Evolutionary conservation across 306 rosid species (phyloP).

Genomic region (Quercus bicolor): DNA sequence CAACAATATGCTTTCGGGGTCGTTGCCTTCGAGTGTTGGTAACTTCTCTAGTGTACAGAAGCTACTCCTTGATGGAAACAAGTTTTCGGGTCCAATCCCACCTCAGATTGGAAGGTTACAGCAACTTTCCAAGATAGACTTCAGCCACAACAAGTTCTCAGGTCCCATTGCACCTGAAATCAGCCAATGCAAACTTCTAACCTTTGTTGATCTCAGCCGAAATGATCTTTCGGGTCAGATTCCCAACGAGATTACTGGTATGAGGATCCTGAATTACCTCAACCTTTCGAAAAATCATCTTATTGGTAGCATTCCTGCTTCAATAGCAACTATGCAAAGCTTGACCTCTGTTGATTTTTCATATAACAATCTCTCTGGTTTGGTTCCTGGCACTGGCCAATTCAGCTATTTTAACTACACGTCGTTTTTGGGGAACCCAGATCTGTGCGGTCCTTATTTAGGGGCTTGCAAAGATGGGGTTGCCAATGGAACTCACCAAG

Average conservation of each 20-base stretch:
- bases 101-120: constrained; percentile 76
- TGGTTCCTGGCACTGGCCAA: constrained; percentile 96
- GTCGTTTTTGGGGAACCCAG: constrained; percentile 76
- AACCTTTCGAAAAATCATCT: constrained; percentile 83
- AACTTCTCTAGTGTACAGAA: constrained; percentile 89
- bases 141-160: constrained; percentile 72
- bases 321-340: constrained; percentile 85
- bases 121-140: constrained; percentile 83
- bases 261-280: constrained; percentile 84
- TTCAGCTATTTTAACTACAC: constrained; percentile 95
- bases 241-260: constrained; percentile 72
- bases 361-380: constrained; percentile 88
- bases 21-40: constrained; percentile 72
- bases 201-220: constrained; percentile 83
- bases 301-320: constrained; percentile 69
- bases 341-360: constrained; percentile 91
- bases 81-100: constrained; percentile 71
- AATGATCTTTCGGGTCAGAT: constrained; percentile 76
- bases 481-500: constrained; percentile 40
- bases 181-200: constrained; percentile 73
- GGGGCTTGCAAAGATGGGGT: constrained; percentile 83
- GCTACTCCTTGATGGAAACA: constrained; percentile 85
- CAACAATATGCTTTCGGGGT: constrained; percentile 66
- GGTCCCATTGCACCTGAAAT: constrained; percentile 65
- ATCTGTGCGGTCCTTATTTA: constrained; percentile 88